A percentile compares a stretch with the other conserved stretches of the same genome.
Evolutionary conservation across 441 rosid genomes (phyloP).

Genomic region (Populus hybrid): DNA sequence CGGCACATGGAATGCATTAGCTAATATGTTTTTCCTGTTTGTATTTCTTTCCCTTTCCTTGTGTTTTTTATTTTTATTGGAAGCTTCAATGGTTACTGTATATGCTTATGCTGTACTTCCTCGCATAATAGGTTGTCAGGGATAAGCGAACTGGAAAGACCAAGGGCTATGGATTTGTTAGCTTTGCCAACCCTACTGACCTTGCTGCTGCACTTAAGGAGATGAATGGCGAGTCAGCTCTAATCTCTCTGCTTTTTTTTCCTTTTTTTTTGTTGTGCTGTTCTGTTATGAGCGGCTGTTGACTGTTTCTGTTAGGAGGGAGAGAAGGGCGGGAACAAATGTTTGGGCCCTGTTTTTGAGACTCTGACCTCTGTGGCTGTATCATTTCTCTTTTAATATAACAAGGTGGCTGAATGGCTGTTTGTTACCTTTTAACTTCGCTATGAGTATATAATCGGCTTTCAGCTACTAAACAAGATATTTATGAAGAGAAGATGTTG

Average conservation of each 20-base stretch:
- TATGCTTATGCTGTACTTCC: background rate
- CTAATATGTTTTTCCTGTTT: background rate
- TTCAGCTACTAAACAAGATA: too few relatives aligned
- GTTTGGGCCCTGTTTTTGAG: background rate
- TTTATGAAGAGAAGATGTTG: too few relatives aligned
- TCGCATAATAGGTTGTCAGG: constrained; percentile 66
- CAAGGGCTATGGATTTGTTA: constrained; percentile 93
- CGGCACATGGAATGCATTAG: background rate
- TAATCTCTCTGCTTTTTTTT: background rate
- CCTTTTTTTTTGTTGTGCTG: background rate
- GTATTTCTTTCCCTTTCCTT: background rate
- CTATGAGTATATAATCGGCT: background rate
- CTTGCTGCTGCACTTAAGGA: constrained; percentile 42
- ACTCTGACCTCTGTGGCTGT: background rate
- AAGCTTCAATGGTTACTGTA: background rate
- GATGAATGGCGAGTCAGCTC: constrained; percentile 68
- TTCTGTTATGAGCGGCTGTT: background rate
- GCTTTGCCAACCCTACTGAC: constrained; percentile 65
- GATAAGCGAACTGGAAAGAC: constrained; percentile 96
- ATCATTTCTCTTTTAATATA: background rate
- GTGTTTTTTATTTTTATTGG: background rate
- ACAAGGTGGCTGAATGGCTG: too few relatives aligned
- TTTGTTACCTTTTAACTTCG: background rate
- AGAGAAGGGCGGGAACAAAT: too few relatives aligned
- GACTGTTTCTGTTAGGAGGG: too few relatives aligned